phyloP scores from a whole-genome alignment of 2,329 filamentous ascomycete genomes.

The Ascochyta viciae-villosae region DNA sequence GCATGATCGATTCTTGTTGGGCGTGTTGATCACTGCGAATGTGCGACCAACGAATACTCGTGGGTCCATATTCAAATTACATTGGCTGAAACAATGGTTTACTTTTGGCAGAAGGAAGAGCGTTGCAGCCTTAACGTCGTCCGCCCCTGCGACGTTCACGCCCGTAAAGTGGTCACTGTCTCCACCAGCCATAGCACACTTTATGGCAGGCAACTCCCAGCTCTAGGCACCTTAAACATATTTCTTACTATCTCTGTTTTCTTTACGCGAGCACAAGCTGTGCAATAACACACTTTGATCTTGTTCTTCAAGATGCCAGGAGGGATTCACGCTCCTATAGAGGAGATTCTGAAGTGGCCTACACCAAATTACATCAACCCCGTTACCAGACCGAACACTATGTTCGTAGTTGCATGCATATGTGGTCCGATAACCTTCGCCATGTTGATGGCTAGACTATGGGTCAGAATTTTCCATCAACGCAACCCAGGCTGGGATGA shows the following conservation, averaged over 20 bases:
- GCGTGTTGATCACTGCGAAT: not conserved
- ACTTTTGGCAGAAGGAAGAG: conserved; percentile 14
- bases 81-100: conserved; percentile 15
- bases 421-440: conserved; percentile 32
- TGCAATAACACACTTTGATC: not conserved
- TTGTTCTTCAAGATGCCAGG: conserved; percentile 35
- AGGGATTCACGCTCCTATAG: conserved; percentile 37
- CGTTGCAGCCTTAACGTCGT: conserved; percentile 1
- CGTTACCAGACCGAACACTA: conserved; percentile 26
- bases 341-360: conserved; percentile 35
- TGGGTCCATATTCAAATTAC: not conserved
- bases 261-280: not conserved
- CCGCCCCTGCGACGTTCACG: not conserved
- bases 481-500: conserved; percentile 37
- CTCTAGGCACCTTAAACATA: not conserved
- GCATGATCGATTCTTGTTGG: conserved; percentile 1
- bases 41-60: not conserved
- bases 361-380: conserved; percentile 34
- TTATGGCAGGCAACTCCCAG: conserved; percentile 30
- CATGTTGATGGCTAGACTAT: conserved; percentile 36
- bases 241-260: not conserved
- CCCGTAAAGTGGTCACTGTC: not conserved
- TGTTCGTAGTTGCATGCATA: conserved; percentile 28
- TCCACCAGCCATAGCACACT: conserved; percentile 21
- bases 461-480: conserved; percentile 39